Evolutionary conservation across 2,329 filamentous ascomycete genomes (phyloP).

Genomic region (Ceratocystis huliohia): DNA sequence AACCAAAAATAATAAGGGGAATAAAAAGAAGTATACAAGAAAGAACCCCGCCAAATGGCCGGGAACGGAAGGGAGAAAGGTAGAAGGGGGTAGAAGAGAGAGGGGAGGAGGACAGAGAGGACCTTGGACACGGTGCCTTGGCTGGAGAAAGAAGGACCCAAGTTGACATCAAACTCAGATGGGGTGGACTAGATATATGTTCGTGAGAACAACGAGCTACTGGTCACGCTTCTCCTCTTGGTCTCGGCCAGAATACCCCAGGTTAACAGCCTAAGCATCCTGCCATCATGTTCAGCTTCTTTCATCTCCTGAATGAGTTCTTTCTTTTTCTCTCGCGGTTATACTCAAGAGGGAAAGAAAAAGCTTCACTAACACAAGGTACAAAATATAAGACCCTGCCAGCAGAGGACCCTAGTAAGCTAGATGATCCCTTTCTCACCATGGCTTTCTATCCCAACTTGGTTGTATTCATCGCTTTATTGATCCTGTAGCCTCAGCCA

Average conservation of each 20-base stretch:
- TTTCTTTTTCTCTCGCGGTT: not conserved
- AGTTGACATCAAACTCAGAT: not conserved
- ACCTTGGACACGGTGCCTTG: conserved; percentile 4
- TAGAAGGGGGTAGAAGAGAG: not conserved
- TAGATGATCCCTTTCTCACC: not conserved
- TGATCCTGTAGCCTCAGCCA: not conserved
- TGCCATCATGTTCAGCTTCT: not conserved
- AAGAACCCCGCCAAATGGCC: not conserved
- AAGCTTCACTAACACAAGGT: not conserved
- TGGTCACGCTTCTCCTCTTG: not conserved
- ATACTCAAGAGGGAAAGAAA: not conserved
- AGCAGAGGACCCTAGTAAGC: not conserved
- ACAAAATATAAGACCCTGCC: not conserved
- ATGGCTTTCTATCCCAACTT: not conserved
- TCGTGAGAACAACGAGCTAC: not conserved
- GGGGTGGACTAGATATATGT: conserved; percentile 1
- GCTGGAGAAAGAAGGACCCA: conserved; percentile 2
- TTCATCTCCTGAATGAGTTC: not conserved
- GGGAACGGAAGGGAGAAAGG: not conserved
- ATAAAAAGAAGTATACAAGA: not conserved
- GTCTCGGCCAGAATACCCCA: not conserved
- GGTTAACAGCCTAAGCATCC: not conserved
- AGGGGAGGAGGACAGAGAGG: not conserved
- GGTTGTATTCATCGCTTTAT: not conserved
- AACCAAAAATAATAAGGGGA: not conserved